phyloP scores from a whole-genome alignment of 2,329 filamentous ascomycete species.

The Fusarium chaquense region DNA sequence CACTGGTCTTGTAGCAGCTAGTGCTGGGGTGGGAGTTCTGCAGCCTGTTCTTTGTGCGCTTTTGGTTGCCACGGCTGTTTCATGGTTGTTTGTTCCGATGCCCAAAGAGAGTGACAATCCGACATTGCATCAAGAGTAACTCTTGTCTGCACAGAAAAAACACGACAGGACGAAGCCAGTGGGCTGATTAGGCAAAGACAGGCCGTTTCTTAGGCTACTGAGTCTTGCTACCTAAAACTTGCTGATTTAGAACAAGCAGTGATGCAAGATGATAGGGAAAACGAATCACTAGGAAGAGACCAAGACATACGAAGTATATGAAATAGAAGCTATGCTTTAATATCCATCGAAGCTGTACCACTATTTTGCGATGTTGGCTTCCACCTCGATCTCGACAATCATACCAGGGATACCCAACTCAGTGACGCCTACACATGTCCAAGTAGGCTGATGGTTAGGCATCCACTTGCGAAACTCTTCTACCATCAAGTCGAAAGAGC shows the following conservation, averaged over 20 bases:
- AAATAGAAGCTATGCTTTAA: not conserved
- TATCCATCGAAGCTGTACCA: not conserved
- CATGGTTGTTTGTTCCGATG: constrained; percentile 60
- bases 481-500: constrained; percentile 57
- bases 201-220: not conserved
- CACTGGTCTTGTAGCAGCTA: constrained; percentile 63
- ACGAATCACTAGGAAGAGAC: not conserved
- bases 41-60: constrained; percentile 65
- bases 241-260: no score
- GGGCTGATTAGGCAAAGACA: not conserved
- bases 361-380: constrained; percentile 50
- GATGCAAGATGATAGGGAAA: not conserved
- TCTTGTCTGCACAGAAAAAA: not conserved
- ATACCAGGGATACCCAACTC: constrained; percentile 62
- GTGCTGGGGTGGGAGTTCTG: constrained; percentile 60
- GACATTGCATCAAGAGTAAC: constrained; percentile 52
- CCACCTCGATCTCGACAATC: constrained; percentile 70
- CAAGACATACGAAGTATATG: fast-evolving
- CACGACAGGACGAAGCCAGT: not conserved
- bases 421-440: constrained; percentile 65
- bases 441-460: constrained; percentile 65
- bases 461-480: constrained; percentile 63
- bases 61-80: constrained; percentile 59
- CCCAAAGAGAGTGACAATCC: constrained; percentile 51
- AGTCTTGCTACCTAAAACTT: not conserved